phyloP scores from a whole-genome alignment of 148 eudicot genomes.

The Nepenthes gracilis region DNA sequence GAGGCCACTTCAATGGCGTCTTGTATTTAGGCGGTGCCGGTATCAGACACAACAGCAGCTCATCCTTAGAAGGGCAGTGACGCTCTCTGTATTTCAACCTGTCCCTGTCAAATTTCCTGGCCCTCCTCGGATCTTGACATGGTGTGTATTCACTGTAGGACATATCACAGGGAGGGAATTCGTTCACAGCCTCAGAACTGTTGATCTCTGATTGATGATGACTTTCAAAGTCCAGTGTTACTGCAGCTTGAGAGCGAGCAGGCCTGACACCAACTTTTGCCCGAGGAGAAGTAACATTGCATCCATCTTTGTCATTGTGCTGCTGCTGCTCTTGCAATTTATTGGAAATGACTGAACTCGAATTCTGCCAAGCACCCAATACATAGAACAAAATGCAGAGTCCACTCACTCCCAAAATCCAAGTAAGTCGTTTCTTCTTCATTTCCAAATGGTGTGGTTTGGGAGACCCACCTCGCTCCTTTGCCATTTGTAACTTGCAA shows the following conservation, averaged over 20 bases:
- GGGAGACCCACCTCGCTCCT: conserved; percentile 59
- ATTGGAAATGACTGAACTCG: conserved; percentile 18
- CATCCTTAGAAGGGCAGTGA: conserved; percentile 76
- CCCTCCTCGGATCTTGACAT: conserved; percentile 60
- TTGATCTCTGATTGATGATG: conserved; percentile 53
- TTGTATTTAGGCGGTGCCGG: conserved; percentile 89
- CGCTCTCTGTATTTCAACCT: conserved; percentile 83
- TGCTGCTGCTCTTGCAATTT: conserved; percentile 21
- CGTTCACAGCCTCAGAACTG: conserved; percentile 16
- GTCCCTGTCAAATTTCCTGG: conserved; percentile 58
- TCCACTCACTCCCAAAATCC: conserved; percentile 50
- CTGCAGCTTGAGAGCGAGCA: conserved; percentile 7
- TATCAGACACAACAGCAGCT: conserved; percentile 56
- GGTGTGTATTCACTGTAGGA: conserved; percentile 75
- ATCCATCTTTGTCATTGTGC: conserved; percentile 21
- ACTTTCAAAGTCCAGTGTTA: conserved; percentile 53
- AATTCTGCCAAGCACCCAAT: conserved; percentile 71
- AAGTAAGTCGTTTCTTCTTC: conserved; percentile 50
- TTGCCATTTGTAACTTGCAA: conserved; percentile 39
- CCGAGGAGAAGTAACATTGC: conserved; percentile 16
- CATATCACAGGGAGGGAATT: conserved; percentile 58
- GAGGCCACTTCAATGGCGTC: conserved; percentile 90
- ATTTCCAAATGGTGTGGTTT: conserved; percentile 47
- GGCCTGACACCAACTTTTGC: conserved; percentile 4
- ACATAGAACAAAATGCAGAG: conserved; percentile 65